Conservation (phyloP, 2,329 filamentous ascomycete genomes). For the Fusarium veterinarium region DNA sequence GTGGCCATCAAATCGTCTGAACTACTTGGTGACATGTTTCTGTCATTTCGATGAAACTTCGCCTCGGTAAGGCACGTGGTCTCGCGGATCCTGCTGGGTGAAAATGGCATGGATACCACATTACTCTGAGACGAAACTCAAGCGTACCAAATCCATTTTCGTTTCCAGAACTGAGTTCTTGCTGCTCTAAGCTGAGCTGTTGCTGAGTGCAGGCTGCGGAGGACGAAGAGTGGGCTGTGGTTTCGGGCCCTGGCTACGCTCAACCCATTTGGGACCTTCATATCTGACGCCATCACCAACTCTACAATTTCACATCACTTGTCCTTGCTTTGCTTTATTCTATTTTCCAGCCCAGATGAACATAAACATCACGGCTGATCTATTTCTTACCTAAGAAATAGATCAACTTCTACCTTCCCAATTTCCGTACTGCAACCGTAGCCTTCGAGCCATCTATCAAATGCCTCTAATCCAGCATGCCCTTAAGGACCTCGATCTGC, state of each 20-base stretch:
- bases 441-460: neutral
- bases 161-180: neutral
- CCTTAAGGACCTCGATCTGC: neutral
- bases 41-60: constrained; percentile 20
- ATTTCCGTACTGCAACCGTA: neutral
- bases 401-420: neutral
- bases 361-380: neutral
- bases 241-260: too few species aligned
- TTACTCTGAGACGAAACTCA: neutral
- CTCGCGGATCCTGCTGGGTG: neutral
- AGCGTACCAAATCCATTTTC: neutral
- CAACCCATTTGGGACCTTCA: neutral
- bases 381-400: neutral
- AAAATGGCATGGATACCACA: constrained; percentile 3
- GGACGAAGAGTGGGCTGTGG: too few species aligned
- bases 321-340: neutral
- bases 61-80: constrained; percentile 19
- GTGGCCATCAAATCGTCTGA: constrained; percentile 13
- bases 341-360: neutral
- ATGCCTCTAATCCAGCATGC: neutral
- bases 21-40: constrained; percentile 2
- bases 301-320: neutral
- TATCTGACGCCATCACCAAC: neutral
- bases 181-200: neutral
- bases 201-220: neutral